Evolutionary conservation across 352 stramenopile species (phyloP), one percentile per base, ranked within the genome.

Genomic region (Elongisporangium prolatum): DNA sequence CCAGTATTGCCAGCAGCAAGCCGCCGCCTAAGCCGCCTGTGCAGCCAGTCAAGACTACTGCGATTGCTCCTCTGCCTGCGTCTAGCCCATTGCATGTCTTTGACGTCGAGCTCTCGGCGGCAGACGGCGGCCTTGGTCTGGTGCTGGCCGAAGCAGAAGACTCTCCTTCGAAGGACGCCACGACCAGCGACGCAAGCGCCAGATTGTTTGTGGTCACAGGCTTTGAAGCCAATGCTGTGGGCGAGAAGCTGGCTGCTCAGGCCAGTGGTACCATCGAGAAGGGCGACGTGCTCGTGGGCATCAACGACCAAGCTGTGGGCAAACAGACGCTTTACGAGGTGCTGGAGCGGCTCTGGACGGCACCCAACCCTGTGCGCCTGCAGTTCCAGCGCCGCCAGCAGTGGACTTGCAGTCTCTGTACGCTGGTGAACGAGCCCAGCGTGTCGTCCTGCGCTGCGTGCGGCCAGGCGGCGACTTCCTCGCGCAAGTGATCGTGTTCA

Each of bases 321-420:
- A 64, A 61, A 4, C 67, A 88, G 60, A 59, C 71, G 21, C 64
- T 84, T 21, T 72, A 76, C n/a, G 53, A 85, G 17, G 76, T 89
- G 18, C 62, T 91, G 58, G 83, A 93, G 61, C 72, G 78, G 69
- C 71, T 94, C 3, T 56, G 80, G 55, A 92, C 85, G 58, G 74
- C 83, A 8, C 63, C 77, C 7, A 91, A 87, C 52, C 82, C 83
- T 0, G 79, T 94, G 28, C 68, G 69, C 22, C 77, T 94, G 14
- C 71, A 65, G 21, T 91, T 94, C 54, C 67, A 83, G 56, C 82
- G 83, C 38, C 62, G 73, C 13, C 64, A 84, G 49, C 60, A 71
- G 14, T 94, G 85, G 85, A 57, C 74, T 37, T 94, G 85, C 68
- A 69, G 74, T 55, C 72, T 71, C 4, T 94, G 85, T 60, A 94